A percentile compares a stretch with the other conserved stretches of the same genome.
phyloP scores from a whole-genome alignment of 768 basidiomycete genomes.

The Leccinum variicolor region DNA sequence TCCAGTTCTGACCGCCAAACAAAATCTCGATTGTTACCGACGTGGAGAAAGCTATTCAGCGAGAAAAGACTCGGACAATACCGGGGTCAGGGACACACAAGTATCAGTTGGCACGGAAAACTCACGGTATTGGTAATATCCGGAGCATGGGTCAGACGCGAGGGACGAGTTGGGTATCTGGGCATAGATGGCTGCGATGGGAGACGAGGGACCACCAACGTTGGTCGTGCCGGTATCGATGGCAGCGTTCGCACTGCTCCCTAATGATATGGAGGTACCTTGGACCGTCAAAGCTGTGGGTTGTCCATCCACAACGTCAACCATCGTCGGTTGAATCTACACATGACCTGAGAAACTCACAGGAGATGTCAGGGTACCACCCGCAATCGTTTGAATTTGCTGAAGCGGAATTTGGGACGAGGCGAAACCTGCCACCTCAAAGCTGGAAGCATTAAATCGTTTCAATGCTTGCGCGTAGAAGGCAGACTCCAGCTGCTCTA shows the following conservation, averaged over 20 bases:
- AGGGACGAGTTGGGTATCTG: constrained; percentile 41
- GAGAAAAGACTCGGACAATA: not conserved
- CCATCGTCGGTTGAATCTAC: not conserved
- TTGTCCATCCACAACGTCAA: not conserved
- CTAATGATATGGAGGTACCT: constrained; percentile 22
- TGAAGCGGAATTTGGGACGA: constrained; percentile 53
- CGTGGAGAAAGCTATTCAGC: constrained; percentile 32
- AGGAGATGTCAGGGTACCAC: constrained; percentile 41
- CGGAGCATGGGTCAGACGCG: constrained; percentile 35
- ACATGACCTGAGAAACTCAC: constrained; percentile 12
- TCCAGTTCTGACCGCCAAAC: constrained; percentile 46
- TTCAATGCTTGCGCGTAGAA: constrained; percentile 67
- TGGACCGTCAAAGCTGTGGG: constrained; percentile 37
- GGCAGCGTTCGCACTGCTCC: constrained; percentile 34
- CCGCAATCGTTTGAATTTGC: constrained; percentile 56
- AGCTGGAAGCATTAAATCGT: constrained; percentile 64
- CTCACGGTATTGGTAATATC: constrained; percentile 48
- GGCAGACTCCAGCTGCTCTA: constrained; percentile 67
- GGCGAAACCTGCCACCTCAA: constrained; percentile 61
- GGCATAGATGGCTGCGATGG: constrained; percentile 42
- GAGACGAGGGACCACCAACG: constrained; percentile 45
- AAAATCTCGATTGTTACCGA: constrained; percentile 37
- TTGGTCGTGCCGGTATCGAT: constrained; percentile 65
- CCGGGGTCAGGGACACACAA: not conserved
- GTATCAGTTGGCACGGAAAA: not conserved